Percentiles rank a stretch among this genome's conserved stretches.
phyloP scores from a whole-genome alignment of 192 early-diverging fungal species.

The Fimicolochytrium jonesii region DNA sequence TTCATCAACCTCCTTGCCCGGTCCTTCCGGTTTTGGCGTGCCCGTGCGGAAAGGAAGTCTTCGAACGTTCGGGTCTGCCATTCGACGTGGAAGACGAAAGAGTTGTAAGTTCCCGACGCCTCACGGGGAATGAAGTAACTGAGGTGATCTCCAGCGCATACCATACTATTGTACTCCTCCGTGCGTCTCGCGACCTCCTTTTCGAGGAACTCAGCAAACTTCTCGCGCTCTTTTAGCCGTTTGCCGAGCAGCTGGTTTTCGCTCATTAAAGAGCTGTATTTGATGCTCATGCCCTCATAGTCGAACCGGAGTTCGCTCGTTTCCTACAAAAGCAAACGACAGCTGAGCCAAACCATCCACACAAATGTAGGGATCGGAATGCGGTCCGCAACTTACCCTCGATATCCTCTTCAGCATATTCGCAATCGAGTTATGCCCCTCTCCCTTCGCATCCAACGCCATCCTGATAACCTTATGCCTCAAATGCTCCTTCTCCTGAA shows the following conservation, averaged over 20 bases:
- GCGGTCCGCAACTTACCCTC: slow-evolving; percentile 34
- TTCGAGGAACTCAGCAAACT: slow-evolving; percentile 50
- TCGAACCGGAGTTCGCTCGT: slow-evolving; percentile 43
- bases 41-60: slow-evolving; percentile 48
- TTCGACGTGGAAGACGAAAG: too few species aligned
- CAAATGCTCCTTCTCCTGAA: slow-evolving; percentile 57
- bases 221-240: slow-evolving; percentile 48
- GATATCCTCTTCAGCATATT: slow-evolving; percentile 60
- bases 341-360: not conserved
- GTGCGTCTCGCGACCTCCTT: slow-evolving; percentile 48
- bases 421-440: slow-evolving; percentile 57
- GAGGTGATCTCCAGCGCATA: too few species aligned
- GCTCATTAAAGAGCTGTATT: slow-evolving; percentile 38
- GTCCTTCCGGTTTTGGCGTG: slow-evolving; percentile 40
- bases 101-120: too few species aligned
- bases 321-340: slow-evolving; percentile 28
- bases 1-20: slow-evolving; percentile 41
- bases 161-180: slow-evolving; percentile 51
- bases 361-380: too few species aligned
- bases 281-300: slow-evolving; percentile 45
- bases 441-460: slow-evolving; percentile 55
- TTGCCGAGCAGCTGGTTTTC: slow-evolving; percentile 43
- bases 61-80: slow-evolving; percentile 55
- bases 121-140: too few species aligned
- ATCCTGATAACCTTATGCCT: slow-evolving; percentile 63